These are phyloP conservation scores for Solanum paucissectum DNA, from an alignment of 257 asterid species.

Conservation along the genomic window DNA sequence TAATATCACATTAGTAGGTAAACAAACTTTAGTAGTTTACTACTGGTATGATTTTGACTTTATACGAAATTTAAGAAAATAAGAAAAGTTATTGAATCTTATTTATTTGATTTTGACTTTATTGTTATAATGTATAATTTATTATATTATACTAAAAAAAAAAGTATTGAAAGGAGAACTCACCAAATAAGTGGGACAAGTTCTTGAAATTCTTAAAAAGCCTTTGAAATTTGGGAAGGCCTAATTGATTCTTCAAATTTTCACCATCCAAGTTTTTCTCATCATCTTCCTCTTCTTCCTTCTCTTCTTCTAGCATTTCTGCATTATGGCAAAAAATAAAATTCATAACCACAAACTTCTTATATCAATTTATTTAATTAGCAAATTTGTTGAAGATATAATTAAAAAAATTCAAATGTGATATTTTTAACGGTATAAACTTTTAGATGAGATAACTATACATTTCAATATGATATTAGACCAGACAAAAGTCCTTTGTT, in stretches of 20 bases:
- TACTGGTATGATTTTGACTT: no score
- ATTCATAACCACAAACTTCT: neutral
- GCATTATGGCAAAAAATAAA: neutral
- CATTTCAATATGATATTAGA: fast-evolving
- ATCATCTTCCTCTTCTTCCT: neutral
- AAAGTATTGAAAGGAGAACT: neutral
- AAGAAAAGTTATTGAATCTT: no score
- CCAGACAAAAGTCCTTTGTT: neutral
- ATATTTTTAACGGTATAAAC: fast-evolving
- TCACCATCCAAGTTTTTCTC: neutral
- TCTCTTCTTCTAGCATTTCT: constrained; percentile 12
- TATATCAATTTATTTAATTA: neutral
- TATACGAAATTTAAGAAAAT: no score
- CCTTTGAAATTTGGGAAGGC: constrained; percentile 13
- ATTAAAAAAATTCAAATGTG: neutral
- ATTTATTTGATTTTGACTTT: neutral
- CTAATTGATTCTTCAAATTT: neutral
- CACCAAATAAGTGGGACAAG: constrained; percentile 20
- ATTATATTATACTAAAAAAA: neutral
- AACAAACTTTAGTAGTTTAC: no score
- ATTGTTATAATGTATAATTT: neutral
- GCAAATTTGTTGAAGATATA: neutral
- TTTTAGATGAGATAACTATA: neutral
- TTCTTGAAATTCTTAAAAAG: constrained; percentile 14
- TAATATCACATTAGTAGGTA: no score